These are phyloP conservation scores for Candida krabiensis DNA, from an alignment of 805 yeast species.

Conservation along the genomic window DNA sequence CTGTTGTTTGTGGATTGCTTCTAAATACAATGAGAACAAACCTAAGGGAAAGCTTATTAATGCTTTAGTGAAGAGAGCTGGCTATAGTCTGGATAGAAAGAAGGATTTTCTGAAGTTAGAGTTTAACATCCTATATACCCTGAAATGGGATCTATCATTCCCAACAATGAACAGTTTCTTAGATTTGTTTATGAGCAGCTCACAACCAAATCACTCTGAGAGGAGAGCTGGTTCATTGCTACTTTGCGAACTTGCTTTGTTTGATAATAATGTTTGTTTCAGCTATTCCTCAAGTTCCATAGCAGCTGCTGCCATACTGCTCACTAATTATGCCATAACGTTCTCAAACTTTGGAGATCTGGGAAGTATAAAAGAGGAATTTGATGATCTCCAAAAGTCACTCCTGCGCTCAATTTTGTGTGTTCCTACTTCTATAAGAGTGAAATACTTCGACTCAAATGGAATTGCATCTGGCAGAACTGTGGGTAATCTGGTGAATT, in stretches of 20 bases:
- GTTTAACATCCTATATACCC: slow-evolving; percentile 58
- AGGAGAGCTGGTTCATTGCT: slow-evolving; percentile 57
- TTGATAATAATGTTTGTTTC: slow-evolving; percentile 58
- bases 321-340: slow-evolving; percentile 47
- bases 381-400: slow-evolving; percentile 29
- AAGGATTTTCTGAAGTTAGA: slow-evolving; percentile 61
- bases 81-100: slow-evolving; percentile 25
- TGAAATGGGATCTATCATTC: slow-evolving; percentile 63
- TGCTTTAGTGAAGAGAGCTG: slow-evolving; percentile 32
- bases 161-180: slow-evolving; percentile 66
- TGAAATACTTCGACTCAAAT: slow-evolving; percentile 25
- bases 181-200: slow-evolving; percentile 47
- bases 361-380: slow-evolving; percentile 29
- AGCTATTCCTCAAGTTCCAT: slow-evolving; percentile 45
- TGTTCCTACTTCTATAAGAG: slow-evolving; percentile 26
- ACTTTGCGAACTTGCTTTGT: slow-evolving; percentile 65
- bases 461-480: slow-evolving; percentile 16
- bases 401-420: slow-evolving; percentile 25
- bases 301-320: slow-evolving; percentile 50
- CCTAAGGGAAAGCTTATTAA: slow-evolving; percentile 45
- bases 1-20: slow-evolving; percentile 47
- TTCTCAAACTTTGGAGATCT: slow-evolving; percentile 33
- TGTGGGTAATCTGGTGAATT: slow-evolving; percentile 24
- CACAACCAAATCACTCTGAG: slow-evolving; percentile 40
- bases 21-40: slow-evolving; percentile 49